A percentile compares a stretch with the other conserved stretches of the same genome.
Evolutionary conservation across 2,329 filamentous ascomycete genomes (phyloP).

Genomic region (Colletotrichum gigasporum): DNA sequence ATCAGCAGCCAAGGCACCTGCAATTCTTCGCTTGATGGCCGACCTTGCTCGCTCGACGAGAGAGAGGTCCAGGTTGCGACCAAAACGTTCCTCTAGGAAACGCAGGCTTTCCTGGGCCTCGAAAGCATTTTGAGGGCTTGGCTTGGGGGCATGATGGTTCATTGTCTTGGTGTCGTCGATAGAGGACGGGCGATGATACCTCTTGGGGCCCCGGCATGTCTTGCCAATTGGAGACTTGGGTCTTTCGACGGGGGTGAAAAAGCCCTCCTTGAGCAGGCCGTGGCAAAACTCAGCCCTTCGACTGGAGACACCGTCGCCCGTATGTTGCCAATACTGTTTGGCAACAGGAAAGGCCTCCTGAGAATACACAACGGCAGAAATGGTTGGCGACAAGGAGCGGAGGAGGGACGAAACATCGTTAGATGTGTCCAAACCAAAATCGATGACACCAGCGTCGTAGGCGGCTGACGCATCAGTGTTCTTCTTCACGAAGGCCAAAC

Average conservation of each 20-base stretch:
- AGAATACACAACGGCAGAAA: constrained; percentile 79
- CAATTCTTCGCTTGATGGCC: constrained; percentile 87
- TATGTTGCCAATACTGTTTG: constrained; percentile 98
- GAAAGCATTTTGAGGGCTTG: constrained; percentile 35
- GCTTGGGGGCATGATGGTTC: constrained; percentile 33
- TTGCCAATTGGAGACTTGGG: constrained; percentile 44
- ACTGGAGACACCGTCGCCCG: constrained; percentile 91
- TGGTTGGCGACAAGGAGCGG: constrained; percentile 63
- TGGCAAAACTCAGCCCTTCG: constrained; percentile 91
- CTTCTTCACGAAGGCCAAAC: constrained; percentile 75
- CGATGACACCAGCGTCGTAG: constrained; percentile 63
- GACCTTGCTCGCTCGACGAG: constrained; percentile 84
- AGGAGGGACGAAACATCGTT: constrained; percentile 61
- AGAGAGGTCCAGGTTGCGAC: constrained; percentile 84
- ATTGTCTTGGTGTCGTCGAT: constrained; percentile 43
- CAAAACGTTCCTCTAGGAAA: constrained; percentile 94
- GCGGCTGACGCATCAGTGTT: constrained; percentile 63
- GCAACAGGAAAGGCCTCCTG: constrained; percentile 73
- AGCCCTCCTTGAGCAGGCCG: constrained; percentile 74
- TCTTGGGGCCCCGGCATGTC: constrained; percentile 75
- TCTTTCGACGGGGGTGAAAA: constrained; percentile 52
- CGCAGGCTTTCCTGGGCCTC: constrained; percentile 73
- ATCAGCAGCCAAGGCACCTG: constrained; percentile 81
- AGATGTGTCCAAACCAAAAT: constrained; percentile 70
- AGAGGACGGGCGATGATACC: constrained; percentile 74